Base-by-base conservation (phyloP, 129 eudicot genomes). In the Ambrosia artemisiifolia region DNA sequence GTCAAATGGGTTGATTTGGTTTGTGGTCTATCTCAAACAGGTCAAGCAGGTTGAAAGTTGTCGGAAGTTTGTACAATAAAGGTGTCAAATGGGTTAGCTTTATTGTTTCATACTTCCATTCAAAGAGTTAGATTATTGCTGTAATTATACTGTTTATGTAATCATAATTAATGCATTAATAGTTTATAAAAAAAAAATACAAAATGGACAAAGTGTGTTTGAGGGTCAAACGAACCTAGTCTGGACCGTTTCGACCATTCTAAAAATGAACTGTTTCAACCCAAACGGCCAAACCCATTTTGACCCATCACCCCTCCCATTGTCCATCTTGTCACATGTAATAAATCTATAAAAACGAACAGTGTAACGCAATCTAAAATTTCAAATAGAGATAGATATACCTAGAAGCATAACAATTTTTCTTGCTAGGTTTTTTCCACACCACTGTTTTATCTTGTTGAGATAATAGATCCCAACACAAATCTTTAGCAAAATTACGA, bases 391-490 rank as follows among this genome's bases (percentile, higher is more conserved):
- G 6, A 48, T 63, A 13, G 44, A 59, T 80, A 63, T 77, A 95
- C 99, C 97, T 90, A 36, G 87, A 74, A 49, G 87, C 84, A 76
- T 95, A 91, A 75, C 97, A 95, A 17, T 77, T 75, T 76, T 78
- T 88, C 79, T 79, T 86, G 80, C 90, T 83, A 46, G 94, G 86
- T 78, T 95, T 95, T 80, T 84, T 88, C 92, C 96, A 88, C 32
- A 90, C 91, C 11, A 85, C 99, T 12, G 99, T 95, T 78, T 90
- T 94, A 64, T 90, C 99, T 75, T 95, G 99, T 72, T 90, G 99
- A 3, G 96, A 77, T 69, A 88, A 75, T 87, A 88, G 51, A n/a
- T 88, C 96, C 99, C 99, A 95, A 75, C 99, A 95, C 14, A 95
- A 82, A 78, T 75, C 82, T 77, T 72, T 83, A 3, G 91, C 86